Evolutionary conservation across 352 stramenopile species (phyloP), one percentile per base, ranked within the genome.

Genomic region (Phytophthora pisi): DNA sequence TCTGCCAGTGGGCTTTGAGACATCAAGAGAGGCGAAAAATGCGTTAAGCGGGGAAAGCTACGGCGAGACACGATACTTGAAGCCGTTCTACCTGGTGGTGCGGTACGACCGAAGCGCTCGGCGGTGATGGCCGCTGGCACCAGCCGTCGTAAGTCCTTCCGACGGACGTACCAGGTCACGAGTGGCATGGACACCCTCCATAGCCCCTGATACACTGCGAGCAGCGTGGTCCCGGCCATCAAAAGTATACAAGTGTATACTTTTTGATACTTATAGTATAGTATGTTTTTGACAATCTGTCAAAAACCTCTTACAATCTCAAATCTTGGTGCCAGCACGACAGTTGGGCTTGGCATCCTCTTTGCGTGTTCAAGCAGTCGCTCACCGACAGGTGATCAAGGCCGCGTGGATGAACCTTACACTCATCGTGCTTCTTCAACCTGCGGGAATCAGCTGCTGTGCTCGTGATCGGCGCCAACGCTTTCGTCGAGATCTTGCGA

Each of bases 101-200:
- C 51, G 62, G 74, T 79, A 30, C 34, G 59, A 36, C 85, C 85
- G 53, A 89, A 91, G 45, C 85, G 81, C 72, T 93, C 85, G 0
- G 50, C 60, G 28, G 78, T 88, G 43, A 77, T 38, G 3, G 43
- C 40, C 8, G 57, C 28, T 20, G 72, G 68, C 13, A 93, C 69
- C 13, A 75, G 57, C 3, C 78, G 69, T 26, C 36, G 47, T 34
- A 58, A 20, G 69, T 93, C 86, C 57, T 88, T 93, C 28, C 69
- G 69, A 20, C 57, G 66, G 11, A 93, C 74, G 26, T 79, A 81
- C 74, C 82, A 89, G 24, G 68, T 67, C 23, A 90, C 64, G 30
- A 93, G 42, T 15, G 86, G 82, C 74, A 74, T 75, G 1, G 78
- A 71, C 6, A 61, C 79, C 18, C 63, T 72, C 86, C 83, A 92